phyloP scores from a whole-genome alignment of 2,329 filamentous ascomycete genomes.

The Calcarisporium arbuscula region DNA sequence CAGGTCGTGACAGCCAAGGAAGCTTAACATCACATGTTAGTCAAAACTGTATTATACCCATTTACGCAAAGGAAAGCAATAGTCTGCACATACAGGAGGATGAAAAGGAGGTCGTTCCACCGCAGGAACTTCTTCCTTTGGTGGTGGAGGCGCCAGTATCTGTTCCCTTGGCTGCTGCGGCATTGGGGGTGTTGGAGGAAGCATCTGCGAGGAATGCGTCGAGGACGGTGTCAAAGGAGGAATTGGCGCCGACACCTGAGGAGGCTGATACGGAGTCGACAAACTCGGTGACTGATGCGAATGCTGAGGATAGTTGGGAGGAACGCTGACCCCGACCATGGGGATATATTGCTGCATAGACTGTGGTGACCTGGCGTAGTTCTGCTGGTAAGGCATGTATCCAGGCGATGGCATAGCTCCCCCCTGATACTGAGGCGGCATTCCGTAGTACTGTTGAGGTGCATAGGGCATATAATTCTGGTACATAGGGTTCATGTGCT shows the following conservation, averaged over 20 bases:
- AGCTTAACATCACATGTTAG: conserved; percentile 32
- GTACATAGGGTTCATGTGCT: conserved; percentile 43
- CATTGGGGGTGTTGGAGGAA: conserved; percentile 40
- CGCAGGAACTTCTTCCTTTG: conserved; percentile 10
- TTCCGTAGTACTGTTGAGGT: conserved; percentile 41
- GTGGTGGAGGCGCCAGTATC: conserved; percentile 16
- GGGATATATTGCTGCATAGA: conserved; percentile 50
- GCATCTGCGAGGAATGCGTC: conserved; percentile 38
- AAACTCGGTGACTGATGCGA: conserved; percentile 46
- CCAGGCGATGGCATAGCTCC: conserved; percentile 37
- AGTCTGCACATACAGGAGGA: conserved; percentile 43
- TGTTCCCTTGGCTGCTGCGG: conserved; percentile 33
- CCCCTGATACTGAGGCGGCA: conserved; percentile 55
- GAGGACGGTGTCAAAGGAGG: conserved; percentile 48
- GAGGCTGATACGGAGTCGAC: conserved; percentile 51
- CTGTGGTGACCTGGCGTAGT: conserved; percentile 43
- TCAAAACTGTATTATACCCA: not conserved
- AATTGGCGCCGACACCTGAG: conserved; percentile 36
- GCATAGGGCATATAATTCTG: conserved; percentile 45
- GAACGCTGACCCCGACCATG: conserved; percentile 40
- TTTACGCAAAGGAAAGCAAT: not conserved
- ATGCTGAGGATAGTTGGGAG: conserved; percentile 42
- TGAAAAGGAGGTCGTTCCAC: conserved; percentile 30
- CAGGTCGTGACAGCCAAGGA: conserved; percentile 51
- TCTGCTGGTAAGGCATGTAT: conserved; percentile 44